Evolutionary conservation across 495 filamentous ascomycete genomes (phyloP).

Genomic region (Aspergillus asperescens): DNA sequence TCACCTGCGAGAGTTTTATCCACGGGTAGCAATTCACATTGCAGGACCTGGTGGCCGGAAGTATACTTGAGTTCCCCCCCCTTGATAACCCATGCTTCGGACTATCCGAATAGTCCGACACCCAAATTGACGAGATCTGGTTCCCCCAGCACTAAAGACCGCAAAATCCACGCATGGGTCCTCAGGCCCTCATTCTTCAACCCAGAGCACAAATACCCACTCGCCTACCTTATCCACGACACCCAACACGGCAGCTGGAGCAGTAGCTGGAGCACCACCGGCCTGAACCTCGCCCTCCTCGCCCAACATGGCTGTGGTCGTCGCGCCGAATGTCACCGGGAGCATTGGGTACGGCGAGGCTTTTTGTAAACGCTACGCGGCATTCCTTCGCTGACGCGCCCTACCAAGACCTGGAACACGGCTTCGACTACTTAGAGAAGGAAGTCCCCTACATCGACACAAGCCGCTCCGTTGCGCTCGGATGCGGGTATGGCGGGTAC

Average conservation of each 20-base stretch:
- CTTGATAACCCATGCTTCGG: not conserved
- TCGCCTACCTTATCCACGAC: not conserved
- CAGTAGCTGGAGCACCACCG: not conserved
- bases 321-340: too few relatives aligned
- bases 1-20: not conserved
- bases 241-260: not conserved
- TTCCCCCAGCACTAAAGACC: not conserved
- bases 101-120: too few relatives aligned
- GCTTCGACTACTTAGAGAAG: too few relatives aligned
- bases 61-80: not conserved
- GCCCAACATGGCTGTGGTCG: not conserved
- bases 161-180: not conserved
- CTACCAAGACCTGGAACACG: too few relatives aligned
- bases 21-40: not conserved
- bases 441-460: too few relatives aligned
- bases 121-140: not conserved
- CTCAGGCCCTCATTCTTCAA: not conserved
- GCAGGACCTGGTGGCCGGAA: not conserved
- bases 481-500: too few relatives aligned
- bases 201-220: slow-evolving; percentile 2
- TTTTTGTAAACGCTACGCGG: too few relatives aligned
- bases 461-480: too few relatives aligned
- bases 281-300: not conserved
- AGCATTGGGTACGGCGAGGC: too few relatives aligned
- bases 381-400: too few relatives aligned